Percentiles rank a stretch among this genome's conserved stretches.
Evolutionary conservation across 2,329 filamentous ascomycete species (phyloP).

Genomic region (Fusarium mexicanum): DNA sequence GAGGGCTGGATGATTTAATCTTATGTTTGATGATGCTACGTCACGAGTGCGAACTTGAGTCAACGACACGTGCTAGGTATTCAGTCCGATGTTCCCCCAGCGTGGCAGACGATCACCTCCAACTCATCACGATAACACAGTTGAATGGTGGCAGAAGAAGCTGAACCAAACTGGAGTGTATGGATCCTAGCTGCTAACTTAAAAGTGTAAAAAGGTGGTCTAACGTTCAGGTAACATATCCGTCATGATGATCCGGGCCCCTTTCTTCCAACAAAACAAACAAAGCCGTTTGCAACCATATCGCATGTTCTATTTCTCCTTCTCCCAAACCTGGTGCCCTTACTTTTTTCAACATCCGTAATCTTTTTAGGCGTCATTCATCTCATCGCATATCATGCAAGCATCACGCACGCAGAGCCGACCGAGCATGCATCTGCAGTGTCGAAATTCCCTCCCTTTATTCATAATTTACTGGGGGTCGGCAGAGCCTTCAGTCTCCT

Average conservation of each 20-base stretch:
- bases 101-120: neutral
- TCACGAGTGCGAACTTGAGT: neutral
- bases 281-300: slow-evolving; percentile 41
- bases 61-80: neutral
- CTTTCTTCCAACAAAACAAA: slow-evolving; percentile 36
- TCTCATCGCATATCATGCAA: slow-evolving; percentile 38
- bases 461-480: slow-evolving; percentile 49
- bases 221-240: slow-evolving; percentile 45
- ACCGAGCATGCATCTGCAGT: neutral
- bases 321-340: slow-evolving; percentile 12
- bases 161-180: slow-evolving; percentile 41
- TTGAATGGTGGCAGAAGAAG: neutral
- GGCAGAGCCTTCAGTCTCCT: slow-evolving; percentile 58
- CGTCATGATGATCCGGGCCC: slow-evolving; percentile 44
- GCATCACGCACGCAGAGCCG: neutral
- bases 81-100: neutral
- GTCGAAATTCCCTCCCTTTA: neutral
- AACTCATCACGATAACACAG: neutral
- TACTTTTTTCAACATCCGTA: slow-evolving; percentile 29
- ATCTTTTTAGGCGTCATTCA: slow-evolving; percentile 39
- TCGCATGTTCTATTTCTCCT: slow-evolving; percentile 35
- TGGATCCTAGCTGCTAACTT: slow-evolving; percentile 42
- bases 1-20: slow-evolving; percentile 1
- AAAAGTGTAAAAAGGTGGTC: slow-evolving; percentile 43
- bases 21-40: neutral